These are phyloP conservation scores for Sutorius eximius DNA, from an alignment of 1,284 basidiomycete species.

Conservation along the genomic window DNA sequence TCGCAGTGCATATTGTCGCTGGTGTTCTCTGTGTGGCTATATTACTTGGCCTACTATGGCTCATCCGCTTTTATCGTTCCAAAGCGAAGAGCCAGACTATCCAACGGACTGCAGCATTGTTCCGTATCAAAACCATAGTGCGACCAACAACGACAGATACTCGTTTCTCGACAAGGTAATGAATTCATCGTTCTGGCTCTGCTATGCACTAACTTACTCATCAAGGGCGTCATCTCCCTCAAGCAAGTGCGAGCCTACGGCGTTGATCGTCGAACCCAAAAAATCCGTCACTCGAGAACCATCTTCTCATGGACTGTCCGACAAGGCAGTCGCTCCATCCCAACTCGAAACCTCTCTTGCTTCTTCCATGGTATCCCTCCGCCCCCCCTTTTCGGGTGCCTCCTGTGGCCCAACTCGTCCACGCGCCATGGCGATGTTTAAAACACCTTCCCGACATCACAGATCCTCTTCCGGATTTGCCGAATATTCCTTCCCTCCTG, in stretches of 20 bases:
- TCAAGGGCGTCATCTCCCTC: constrained; percentile 33
- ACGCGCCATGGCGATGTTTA: constrained; percentile 7
- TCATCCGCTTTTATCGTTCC: constrained; percentile 41
- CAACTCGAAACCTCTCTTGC: constrained; percentile 34
- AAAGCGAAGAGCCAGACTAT: constrained; percentile 40
- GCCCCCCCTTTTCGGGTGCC: constrained; percentile 1
- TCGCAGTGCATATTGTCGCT: constrained; percentile 42
- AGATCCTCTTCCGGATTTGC: constrained; percentile 27
- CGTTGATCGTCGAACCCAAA: constrained; percentile 53
- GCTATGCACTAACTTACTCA: constrained; percentile 3
- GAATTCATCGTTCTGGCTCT: not conserved
- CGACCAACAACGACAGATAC: constrained; percentile 20
- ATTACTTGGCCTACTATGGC: constrained; percentile 37
- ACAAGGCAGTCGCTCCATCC: constrained; percentile 42
- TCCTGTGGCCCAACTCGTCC: constrained; percentile 33
- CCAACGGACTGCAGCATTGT: constrained; percentile 43
- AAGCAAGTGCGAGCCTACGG: constrained; percentile 45
- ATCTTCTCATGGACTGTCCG: constrained; percentile 37
- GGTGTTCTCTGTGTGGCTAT: constrained; percentile 4
- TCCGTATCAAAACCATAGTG: constrained; percentile 48
- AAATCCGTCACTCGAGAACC: constrained; percentile 38
- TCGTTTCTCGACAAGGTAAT: constrained; percentile 15
- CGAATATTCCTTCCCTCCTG: constrained; percentile 10
- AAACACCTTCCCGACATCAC: constrained; percentile 14
- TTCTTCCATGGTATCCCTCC: constrained; percentile 36